phyloP scores from a whole-genome alignment of 768 basidiomycete species.

The Dacryopinax primogenitus region DNA sequence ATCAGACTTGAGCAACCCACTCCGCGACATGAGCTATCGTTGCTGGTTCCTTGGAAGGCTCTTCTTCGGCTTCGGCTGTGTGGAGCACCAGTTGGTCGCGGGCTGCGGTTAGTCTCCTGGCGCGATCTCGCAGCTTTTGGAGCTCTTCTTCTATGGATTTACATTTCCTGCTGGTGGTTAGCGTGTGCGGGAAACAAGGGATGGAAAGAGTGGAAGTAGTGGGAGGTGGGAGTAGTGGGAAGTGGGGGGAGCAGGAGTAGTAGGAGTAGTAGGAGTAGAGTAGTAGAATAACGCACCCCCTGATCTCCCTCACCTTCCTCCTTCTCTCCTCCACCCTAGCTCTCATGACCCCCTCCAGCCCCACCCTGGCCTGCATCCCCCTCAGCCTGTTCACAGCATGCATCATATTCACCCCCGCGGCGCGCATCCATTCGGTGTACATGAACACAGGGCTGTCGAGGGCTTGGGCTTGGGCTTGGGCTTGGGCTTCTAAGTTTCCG shows the following conservation, averaged over 20 bases:
- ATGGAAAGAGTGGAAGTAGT: too few relatives aligned
- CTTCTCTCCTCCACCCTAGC: conserved; percentile 69
- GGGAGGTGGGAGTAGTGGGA: too few relatives aligned
- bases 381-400: conserved; percentile 80
- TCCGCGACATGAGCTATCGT: neutral
- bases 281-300: conserved; percentile 38
- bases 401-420: conserved; percentile 77
- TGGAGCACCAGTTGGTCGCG: neutral
- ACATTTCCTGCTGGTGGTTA: conserved; percentile 40
- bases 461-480: too few relatives aligned
- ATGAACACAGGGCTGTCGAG: conserved; percentile 52
- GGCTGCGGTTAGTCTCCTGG: neutral
- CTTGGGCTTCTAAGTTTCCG: conserved; percentile 27
- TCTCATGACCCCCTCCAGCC: conserved; percentile 66
- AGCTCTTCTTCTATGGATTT: conserved; percentile 54
- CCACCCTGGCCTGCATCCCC: conserved; percentile 57
- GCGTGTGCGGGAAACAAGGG: conserved; percentile 20
- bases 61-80: neutral
- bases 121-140: conserved; percentile 30
- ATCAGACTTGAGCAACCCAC: neutral
- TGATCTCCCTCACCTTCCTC: conserved; percentile 65
- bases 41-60: neutral
- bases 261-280: too few relatives aligned
- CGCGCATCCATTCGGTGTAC: conserved; percentile 66
- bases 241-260: conserved; percentile 15